A percentile compares a stretch with the other conserved stretches of the same genome.
Evolutionary conservation across 768 basidiomycete genomes (phyloP).

Genomic region (Suillus plorans): DNA sequence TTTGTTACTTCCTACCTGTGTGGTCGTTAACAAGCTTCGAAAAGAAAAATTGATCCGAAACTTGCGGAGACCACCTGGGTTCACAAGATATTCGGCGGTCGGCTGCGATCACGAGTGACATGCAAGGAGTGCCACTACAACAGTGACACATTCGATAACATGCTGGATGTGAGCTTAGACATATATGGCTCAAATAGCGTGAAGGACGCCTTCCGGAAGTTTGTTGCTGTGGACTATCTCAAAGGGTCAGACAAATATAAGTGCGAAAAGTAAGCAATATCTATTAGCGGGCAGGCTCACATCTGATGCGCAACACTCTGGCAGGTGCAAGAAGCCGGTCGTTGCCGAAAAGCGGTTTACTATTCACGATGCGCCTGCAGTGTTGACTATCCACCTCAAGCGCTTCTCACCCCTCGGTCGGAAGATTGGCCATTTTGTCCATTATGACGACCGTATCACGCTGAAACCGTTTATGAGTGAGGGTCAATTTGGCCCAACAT

Average conservation of each 20-base stretch:
- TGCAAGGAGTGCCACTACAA: constrained; percentile 81
- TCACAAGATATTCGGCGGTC: constrained; percentile 91
- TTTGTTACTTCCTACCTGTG: background rate
- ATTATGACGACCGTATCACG: constrained; percentile 75
- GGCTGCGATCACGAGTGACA: constrained; percentile 85
- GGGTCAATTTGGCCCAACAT: constrained; percentile 70
- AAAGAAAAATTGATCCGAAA: constrained; percentile 68
- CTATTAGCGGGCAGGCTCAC: constrained; percentile 7
- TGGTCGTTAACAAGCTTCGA: constrained; percentile 14
- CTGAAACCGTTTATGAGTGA: constrained; percentile 84
- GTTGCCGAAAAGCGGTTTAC: constrained; percentile 89
- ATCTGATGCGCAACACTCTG: constrained; percentile 3
- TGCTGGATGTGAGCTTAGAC: constrained; percentile 92
- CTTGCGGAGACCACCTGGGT: constrained; percentile 90
- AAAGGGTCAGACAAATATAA: constrained; percentile 96
- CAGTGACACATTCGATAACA: constrained; percentile 95
- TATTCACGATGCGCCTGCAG: constrained; percentile 81
- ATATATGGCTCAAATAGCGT: constrained; percentile 64
- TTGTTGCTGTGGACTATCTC: constrained; percentile 78
- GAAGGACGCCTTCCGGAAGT: constrained; percentile 74
- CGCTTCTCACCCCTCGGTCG: constrained; percentile 89
- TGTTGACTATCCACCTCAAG: constrained; percentile 92
- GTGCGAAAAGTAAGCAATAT: constrained; percentile 87
- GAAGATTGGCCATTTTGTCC: constrained; percentile 76
- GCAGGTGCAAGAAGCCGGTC: constrained; percentile 89